Base-by-base conservation (phyloP, 2,329 filamentous ascomycete genomes). In the Botryotinia globosa region DNA sequence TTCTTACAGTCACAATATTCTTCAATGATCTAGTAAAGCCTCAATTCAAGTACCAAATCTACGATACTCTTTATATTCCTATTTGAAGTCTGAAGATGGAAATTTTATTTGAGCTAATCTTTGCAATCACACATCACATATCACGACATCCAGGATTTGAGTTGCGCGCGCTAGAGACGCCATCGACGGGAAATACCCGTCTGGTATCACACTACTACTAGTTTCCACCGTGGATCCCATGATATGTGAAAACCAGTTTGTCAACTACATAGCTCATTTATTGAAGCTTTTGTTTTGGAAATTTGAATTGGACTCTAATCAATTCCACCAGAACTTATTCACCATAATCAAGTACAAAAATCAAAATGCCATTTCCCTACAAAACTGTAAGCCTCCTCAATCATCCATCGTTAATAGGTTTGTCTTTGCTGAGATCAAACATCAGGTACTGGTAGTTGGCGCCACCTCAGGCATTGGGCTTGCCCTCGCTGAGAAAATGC, bases 381-480 rank as follows among this genome's bases (percentile, higher is more conserved):
- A 54, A 67, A 39, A 54, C 45, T n/a, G 64, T 39, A 67, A 29
- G 34, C 37, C 9, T 16, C 16, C 32, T 37, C 10, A 20, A n/a
- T 29, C 2, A 29, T 4, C 9, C 32, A 10, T 6, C 34, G 2
- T 37, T 7, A 16, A 18, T 2, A n/a, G n/a, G n/a, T 61, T 39
- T 16, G 37, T 4, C 45, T 18, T 67, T 20, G 7, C 64, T 54
- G 6, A 67, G 16, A 67, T 8, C 22, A 22, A 4, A 14, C 86
- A 86, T 66, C 85, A 84, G 54, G 82, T 88, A 37, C 84, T 90
- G 69, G 78, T 90, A 62, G 81, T 89, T 54, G 86, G 87, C 18
- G 86, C 86, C n/a, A 88, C 87, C 0, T 83, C 85, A 0, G 87
- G 86, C 56, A 88, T 88, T 68, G 86, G 87, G 70, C 78, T 76